Conservation (phyloP, 495 filamentous ascomycete species). For the Lepraria neglecta region DNA sequence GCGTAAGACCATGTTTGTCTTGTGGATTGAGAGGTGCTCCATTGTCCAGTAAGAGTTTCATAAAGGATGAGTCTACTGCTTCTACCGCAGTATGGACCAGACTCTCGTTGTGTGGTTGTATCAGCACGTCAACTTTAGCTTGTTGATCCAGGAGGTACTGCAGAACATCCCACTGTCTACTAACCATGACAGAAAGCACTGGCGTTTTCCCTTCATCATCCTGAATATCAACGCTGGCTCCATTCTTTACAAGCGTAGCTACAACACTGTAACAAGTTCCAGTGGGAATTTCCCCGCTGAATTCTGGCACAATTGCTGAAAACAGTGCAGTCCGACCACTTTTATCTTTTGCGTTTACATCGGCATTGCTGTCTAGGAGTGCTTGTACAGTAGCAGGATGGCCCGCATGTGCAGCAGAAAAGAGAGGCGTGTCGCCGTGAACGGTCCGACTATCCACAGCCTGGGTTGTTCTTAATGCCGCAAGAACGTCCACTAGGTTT, state of each 20-base stretch:
- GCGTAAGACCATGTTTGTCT: background rate
- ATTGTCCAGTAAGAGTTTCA: background rate
- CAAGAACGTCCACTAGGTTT: background rate
- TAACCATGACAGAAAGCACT: slow-evolving; percentile 22
- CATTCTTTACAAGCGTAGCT: slow-evolving; percentile 31
- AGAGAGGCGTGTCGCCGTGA: background rate
- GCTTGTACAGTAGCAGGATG: background rate
- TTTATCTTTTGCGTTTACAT: background rate
- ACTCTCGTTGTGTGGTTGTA: background rate
- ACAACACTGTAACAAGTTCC: background rate
- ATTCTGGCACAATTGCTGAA: background rate
- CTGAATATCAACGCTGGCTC: slow-evolving; percentile 38
- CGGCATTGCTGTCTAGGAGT: background rate
- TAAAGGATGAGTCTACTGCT: background rate
- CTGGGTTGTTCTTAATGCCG: background rate
- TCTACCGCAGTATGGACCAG: background rate
- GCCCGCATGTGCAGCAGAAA: background rate
- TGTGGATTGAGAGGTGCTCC: slow-evolving; percentile 1
- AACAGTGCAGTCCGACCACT: background rate
- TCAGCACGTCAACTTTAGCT: background rate
- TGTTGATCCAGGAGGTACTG: background rate
- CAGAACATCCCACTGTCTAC: background rate
- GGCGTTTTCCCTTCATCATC: slow-evolving; percentile 34
- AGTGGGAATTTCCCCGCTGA: too few species aligned
- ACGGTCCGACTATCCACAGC: too few species aligned